A percentile compares a stretch with the other conserved stretches of the same genome.
Conservation (phyloP, 2,329 filamentous ascomycete genomes). For the Elsinoe necatrix region DNA sequence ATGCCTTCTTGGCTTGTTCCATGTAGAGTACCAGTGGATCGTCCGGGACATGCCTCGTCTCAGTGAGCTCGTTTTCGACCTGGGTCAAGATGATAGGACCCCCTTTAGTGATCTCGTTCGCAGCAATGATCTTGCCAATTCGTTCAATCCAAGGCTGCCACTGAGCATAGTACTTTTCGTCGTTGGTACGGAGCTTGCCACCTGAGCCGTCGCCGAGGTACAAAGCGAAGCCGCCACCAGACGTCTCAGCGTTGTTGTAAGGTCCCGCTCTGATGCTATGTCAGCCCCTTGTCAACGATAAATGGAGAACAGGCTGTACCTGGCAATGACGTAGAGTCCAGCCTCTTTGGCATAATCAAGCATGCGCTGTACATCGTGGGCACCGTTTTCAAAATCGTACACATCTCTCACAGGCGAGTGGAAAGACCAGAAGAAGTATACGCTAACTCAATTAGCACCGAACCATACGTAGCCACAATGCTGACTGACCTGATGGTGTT, state of each 20-base stretch:
- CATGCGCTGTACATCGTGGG: constrained; percentile 46
- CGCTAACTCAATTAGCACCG: constrained; percentile 17
- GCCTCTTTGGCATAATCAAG: constrained; percentile 47
- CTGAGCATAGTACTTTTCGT: constrained; percentile 41
- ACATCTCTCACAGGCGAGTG: constrained; percentile 22
- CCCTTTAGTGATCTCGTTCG: constrained; percentile 50
- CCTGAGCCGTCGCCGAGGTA: constrained; percentile 54
- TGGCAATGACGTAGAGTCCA: constrained; percentile 47
- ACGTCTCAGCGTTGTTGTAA: constrained; percentile 57
- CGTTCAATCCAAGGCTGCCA: constrained; percentile 43
- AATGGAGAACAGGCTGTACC: neutral
- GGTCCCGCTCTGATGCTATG: constrained; percentile 43
- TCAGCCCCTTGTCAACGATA: neutral
- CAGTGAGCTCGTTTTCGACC: constrained; percentile 48
- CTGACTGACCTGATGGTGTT: constrained; percentile 31
- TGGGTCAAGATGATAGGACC: constrained; percentile 50
- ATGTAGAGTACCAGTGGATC: constrained; percentile 44
- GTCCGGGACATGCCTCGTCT: constrained; percentile 35
- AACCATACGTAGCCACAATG: neutral
- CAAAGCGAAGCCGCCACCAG: constrained; percentile 51
- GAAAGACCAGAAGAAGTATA: constrained; percentile 26
- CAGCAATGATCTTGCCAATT: constrained; percentile 43
- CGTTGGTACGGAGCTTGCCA: constrained; percentile 43
- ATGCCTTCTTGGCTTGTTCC: constrained; percentile 47
- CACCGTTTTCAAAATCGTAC: constrained; percentile 44